phyloP scores from a whole-genome alignment of 441 rosid genomes.

The Croton setiger region DNA sequence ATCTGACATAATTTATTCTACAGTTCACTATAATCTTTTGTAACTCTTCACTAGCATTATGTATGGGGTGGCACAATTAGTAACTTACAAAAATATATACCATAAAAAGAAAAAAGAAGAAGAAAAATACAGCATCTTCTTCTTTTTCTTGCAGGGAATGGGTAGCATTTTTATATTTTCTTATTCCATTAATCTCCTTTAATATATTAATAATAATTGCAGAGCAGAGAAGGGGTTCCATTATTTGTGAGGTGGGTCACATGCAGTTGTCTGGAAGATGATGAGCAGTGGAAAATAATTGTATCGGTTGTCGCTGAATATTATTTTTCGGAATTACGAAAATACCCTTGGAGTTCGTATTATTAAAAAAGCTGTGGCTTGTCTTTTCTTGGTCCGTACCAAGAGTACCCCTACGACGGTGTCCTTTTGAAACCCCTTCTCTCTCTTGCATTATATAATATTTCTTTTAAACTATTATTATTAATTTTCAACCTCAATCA shows the following conservation, averaged over 20 bases:
- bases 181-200: not conserved
- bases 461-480: no score
- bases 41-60: not conserved
- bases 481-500: no score
- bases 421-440: no score
- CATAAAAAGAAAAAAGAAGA: not conserved
- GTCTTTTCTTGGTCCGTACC: conserved; percentile 15
- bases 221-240: conserved; percentile 33
- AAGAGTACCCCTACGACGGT: conserved; percentile 7
- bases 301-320: not conserved
- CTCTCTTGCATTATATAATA: not conserved
- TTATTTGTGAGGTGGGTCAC: conserved; percentile 54
- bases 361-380: conserved; percentile 9
- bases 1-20: conserved; percentile 21
- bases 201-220: not conserved
- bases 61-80: no score
- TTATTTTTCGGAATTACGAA: not conserved
- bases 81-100: no score
- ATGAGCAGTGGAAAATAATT: conserved; percentile 21
- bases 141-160: no score
- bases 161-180: not conserved
- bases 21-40: conserved; percentile 3
- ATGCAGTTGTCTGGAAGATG: conserved; percentile 44
- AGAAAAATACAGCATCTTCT: not conserved
- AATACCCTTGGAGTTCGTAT: not conserved